phyloP scores from a whole-genome alignment of 805 yeast genomes.

The Hanseniaspora guilliermondii region DNA sequence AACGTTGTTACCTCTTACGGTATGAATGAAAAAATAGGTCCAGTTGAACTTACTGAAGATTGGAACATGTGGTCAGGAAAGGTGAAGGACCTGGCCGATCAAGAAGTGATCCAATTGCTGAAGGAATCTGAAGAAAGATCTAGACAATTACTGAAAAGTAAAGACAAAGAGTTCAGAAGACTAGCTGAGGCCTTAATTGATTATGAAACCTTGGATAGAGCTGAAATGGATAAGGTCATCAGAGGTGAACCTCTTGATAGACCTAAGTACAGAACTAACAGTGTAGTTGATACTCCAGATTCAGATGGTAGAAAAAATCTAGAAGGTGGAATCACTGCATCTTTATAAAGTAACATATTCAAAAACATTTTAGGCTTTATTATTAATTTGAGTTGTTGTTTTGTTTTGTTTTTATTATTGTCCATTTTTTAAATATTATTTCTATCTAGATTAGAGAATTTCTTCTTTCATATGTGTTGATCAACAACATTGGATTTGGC shows the following conservation, averaged over 20 bases:
- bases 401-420: not conserved
- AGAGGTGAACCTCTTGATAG: constrained; percentile 65
- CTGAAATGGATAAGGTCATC: constrained; percentile 78
- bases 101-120: constrained; percentile 70
- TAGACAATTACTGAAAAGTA: constrained; percentile 48
- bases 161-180: constrained; percentile 60
- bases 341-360: not conserved
- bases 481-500: no score
- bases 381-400: not conserved
- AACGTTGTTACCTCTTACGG: constrained; percentile 97
- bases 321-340: constrained; percentile 17
- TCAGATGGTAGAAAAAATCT: constrained; percentile 34
- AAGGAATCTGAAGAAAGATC: constrained; percentile 72
- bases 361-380: not conserved
- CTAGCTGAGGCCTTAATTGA: constrained; percentile 88
- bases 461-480: not conserved
- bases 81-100: constrained; percentile 80
- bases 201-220: constrained; percentile 85
- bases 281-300: constrained; percentile 50
- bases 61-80: constrained; percentile 94
- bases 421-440: not conserved
- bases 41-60: constrained; percentile 74
- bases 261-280: constrained; percentile 58
- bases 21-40: constrained; percentile 89
- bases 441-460: not conserved